Evolutionary conservation across 106 monocot genomes (phyloP).

Genomic region (Xerophyta viscosa): DNA sequence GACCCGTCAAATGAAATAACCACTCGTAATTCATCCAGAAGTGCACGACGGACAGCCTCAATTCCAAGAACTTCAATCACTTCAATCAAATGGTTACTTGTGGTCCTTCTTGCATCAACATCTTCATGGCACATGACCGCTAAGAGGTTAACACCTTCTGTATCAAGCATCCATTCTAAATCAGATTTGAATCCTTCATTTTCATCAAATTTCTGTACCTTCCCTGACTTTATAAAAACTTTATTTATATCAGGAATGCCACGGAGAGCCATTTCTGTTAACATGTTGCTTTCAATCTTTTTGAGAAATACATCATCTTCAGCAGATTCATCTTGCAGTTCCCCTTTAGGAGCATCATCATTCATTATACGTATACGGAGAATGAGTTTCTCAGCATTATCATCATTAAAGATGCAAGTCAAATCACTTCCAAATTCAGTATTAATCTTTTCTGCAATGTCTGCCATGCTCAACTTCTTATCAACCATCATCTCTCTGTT

Average conservation of each 20-base stretch:
- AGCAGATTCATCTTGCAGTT: slow-evolving; percentile 78
- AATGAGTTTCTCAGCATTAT: slow-evolving; percentile 91
- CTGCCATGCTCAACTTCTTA: slow-evolving; percentile 94
- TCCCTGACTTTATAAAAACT: slow-evolving; percentile 76
- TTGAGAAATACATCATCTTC: slow-evolving; percentile 96
- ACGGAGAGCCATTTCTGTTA: slow-evolving; percentile 92
- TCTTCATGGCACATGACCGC: slow-evolving; percentile 94
- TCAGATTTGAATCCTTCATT: slow-evolving; percentile 76
- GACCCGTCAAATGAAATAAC: slow-evolving; percentile 99
- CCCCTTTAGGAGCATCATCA: slow-evolving; percentile 90
- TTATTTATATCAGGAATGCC: slow-evolving; percentile 94
- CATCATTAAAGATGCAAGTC: slow-evolving; percentile 97
- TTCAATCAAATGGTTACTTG: slow-evolving; percentile 98
- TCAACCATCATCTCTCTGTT: slow-evolving; percentile 97
- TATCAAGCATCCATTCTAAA: slow-evolving; percentile 89
- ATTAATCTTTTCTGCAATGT: slow-evolving; percentile 92
- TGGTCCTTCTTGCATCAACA: slow-evolving; percentile 84
- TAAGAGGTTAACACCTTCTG: slow-evolving; percentile 87
- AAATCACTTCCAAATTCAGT: slow-evolving; percentile 85
- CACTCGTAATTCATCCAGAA: slow-evolving; percentile 90
- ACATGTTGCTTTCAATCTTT: slow-evolving; percentile 89
- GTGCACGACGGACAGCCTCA: slow-evolving; percentile 83
- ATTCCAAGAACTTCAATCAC: slow-evolving; percentile 98
- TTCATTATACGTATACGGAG: slow-evolving; percentile 92
- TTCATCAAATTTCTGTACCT: slow-evolving; percentile 63